Base-by-base conservation (phyloP, 345 rosid genomes). In the Syzygium oleosum region DNA sequence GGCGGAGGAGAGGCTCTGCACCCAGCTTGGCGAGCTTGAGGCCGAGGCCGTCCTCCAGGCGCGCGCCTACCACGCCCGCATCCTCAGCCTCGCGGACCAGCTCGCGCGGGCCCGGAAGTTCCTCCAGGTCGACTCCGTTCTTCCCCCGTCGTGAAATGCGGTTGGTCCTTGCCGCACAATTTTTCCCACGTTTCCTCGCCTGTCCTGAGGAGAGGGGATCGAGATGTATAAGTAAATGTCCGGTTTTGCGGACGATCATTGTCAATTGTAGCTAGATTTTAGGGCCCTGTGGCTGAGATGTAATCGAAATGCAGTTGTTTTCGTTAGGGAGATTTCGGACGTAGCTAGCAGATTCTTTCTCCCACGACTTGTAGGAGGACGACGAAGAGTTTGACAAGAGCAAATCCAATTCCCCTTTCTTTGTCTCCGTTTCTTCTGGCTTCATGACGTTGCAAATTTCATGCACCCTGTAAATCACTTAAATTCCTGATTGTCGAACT, bases 21-120 rank as follows among this genome's bases (percentile, higher is more conserved):
- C 94, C 12, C 97, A 96, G 94, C 94, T 97, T 0, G 98, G 98
- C 0, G 98, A 97, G 90, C 94, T 97, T 5, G 98, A 97, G 91
- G 98, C 98, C 0, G 99, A 97, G 91, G 93, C 97, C 43, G 91
- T 94, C 53, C 86, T 89, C 56, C 94, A 94, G 58, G 99, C 98
- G 14, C 97, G 97, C 85, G 95, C 65, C 16, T 92, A 94, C 85
- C 94, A 90, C 85, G 93, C 97, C 29, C 95, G 95, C 12, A 91
- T 96, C 25, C 6, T 97, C 43, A 89, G 95, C 54, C 96, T 96
- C 83, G 77, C 90, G 91, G 87, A 92, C 58, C 96, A 95, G 91
- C 97, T 96, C 85, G 91, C 96, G 56, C 94, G 88, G 89, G 93
- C 90, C 59, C 86, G 65, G 77, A 87, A 88, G 58, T 89, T 85